These are phyloP conservation scores for Cladophialophora psammophila DNA, from an alignment of 2,329 filamentous ascomycete species.

Conservation along the genomic window DNA sequence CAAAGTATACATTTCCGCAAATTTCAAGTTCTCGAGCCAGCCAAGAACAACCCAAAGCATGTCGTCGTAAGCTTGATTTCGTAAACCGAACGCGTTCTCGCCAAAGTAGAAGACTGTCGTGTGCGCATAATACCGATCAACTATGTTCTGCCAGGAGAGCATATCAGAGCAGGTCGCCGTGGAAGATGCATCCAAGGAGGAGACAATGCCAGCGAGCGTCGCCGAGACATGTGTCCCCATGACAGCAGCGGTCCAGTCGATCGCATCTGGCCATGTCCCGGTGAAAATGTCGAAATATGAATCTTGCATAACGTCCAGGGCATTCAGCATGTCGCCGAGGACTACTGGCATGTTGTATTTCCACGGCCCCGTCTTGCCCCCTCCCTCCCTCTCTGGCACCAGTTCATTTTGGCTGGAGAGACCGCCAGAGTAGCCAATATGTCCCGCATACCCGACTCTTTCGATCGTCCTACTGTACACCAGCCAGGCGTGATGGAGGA, in stretches of 20 bases:
- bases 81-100: constrained; percentile 77
- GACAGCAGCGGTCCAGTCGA: constrained; percentile 94
- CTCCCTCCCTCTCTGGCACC: constrained; percentile 25
- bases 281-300: constrained; percentile 78
- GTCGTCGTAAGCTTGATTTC: constrained; percentile 86
- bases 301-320: constrained; percentile 77
- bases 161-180: constrained; percentile 45
- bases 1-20: constrained; percentile 73
- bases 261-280: constrained; percentile 82
- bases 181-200: constrained; percentile 53
- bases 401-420: constrained; percentile 19
- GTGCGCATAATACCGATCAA: constrained; percentile 83
- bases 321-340: constrained; percentile 59
- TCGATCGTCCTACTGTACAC: constrained; percentile 23
- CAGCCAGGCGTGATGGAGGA: constrained; percentile 18
- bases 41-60: constrained; percentile 94
- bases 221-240: constrained; percentile 80
- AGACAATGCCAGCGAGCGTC: constrained; percentile 73
- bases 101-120: constrained; percentile 82
- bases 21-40: constrained; percentile 84
- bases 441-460: constrained; percentile 3
- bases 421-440: not conserved
- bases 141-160: constrained; percentile 73
- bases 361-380: constrained; percentile 9
- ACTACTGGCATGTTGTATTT: constrained; percentile 11